A percentile compares a stretch with the other conserved stretches of the same genome.
These are phyloP conservation scores for Sporodiniella umbellata DNA, from an alignment of 371 early-diverging fungal genomes.

Conservation along the genomic window DNA sequence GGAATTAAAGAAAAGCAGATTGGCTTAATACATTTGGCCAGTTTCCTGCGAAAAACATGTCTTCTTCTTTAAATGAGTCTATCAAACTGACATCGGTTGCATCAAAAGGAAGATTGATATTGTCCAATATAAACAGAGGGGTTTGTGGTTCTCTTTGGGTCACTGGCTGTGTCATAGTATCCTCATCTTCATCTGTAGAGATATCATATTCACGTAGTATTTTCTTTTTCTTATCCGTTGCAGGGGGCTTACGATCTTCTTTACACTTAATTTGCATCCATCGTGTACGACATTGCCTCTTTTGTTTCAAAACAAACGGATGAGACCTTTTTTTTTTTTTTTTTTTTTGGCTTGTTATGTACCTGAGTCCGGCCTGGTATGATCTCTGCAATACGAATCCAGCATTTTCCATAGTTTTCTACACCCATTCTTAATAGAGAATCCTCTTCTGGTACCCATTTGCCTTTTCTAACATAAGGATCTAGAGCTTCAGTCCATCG, in stretches of 20 bases:
- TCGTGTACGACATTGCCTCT: constrained; percentile 72
- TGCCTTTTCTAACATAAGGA: constrained; percentile 64
- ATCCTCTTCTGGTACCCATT: constrained; percentile 69
- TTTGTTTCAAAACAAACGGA: background rate
- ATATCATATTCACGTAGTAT: constrained; percentile 10
- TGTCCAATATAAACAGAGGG: constrained; percentile 22
- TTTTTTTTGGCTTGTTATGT: constrained; percentile 65
- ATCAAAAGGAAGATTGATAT: constrained; percentile 14
- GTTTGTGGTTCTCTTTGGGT: background rate
- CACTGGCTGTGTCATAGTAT: background rate
- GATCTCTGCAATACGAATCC: constrained; percentile 71
- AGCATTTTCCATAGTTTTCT: constrained; percentile 51
- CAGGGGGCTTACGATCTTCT: constrained; percentile 33
- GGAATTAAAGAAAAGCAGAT: background rate
- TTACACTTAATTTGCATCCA: constrained; percentile 63
- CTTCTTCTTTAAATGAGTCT: constrained; percentile 20
- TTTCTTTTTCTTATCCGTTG: background rate
- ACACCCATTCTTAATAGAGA: constrained; percentile 50
- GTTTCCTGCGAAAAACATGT: constrained; percentile 17
- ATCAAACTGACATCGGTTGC: background rate
- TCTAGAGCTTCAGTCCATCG: constrained; percentile 75
- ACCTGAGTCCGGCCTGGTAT: constrained; percentile 67
- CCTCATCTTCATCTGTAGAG: constrained; percentile 26
- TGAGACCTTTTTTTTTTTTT: constrained; percentile 9
- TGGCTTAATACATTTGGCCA: constrained; percentile 10